Evolutionary conservation across 169 alveolate species (phyloP).

Genomic region (Perkinsus olseni): DNA sequence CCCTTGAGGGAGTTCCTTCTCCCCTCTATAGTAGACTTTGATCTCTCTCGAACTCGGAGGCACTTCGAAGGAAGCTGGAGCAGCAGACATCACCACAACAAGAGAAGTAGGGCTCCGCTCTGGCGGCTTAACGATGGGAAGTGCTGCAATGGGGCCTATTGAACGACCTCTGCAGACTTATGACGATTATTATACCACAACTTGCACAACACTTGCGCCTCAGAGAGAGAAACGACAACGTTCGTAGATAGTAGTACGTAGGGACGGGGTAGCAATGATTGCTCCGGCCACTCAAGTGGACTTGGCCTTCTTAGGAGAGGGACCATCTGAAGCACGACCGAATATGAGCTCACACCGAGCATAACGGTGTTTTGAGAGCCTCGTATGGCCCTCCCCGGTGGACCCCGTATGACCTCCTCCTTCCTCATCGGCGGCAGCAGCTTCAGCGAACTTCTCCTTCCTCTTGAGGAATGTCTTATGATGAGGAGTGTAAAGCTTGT

Average conservation of each 20-base stretch:
- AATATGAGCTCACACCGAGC: too few species aligned
- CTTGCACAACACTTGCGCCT: too few species aligned
- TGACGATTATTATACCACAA: too few species aligned
- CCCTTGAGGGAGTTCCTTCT: neutral
- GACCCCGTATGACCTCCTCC: neutral
- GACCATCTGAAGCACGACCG: neutral
- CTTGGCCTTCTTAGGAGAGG: neutral
- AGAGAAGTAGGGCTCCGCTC: too few species aligned
- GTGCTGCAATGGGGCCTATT: too few species aligned
- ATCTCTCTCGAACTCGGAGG: neutral
- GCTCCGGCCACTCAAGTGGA: neutral
- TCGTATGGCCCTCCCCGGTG: too few species aligned
- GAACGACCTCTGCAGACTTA: too few species aligned
- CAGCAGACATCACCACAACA: neutral
- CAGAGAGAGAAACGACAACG: neutral
- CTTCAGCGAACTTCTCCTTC: neutral
- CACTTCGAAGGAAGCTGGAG: neutral
- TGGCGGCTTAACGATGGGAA: too few species aligned
- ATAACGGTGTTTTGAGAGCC: too few species aligned
- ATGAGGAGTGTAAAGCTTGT: neutral
- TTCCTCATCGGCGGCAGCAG: neutral
- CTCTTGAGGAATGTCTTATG: neutral
- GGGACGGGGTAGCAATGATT: neutral
- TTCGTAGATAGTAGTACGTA: neutral
- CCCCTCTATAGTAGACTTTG: neutral